Conservation (phyloP, 164 flowering plant genomes). For the Macadamia tetraphylla region DNA sequence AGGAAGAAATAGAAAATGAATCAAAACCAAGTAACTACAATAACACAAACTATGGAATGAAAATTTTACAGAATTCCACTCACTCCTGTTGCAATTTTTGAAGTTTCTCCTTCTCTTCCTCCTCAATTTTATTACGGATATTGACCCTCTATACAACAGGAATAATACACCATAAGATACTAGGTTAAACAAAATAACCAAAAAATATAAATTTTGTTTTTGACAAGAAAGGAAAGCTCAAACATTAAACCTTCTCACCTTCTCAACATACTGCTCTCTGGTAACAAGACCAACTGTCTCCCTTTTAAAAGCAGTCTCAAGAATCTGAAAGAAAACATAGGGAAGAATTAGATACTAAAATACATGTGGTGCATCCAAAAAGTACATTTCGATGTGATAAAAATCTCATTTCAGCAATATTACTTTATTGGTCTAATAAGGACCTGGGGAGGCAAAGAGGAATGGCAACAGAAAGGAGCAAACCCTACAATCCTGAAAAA, state of each 20-base stretch:
- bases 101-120: conserved; percentile 97
- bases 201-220: too few relatives aligned
- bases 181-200: neutral
- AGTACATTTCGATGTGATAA: neutral
- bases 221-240: neutral
- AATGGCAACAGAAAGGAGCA: neutral
- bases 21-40: neutral
- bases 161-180: neutral
- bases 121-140: conserved; percentile 80
- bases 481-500: conserved; percentile 2
- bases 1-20: neutral
- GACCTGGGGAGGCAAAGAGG: too few relatives aligned
- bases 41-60: neutral
- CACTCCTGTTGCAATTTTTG: conserved; percentile 94
- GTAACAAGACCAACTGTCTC: conserved; percentile 98
- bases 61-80: conserved; percentile 20
- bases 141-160: conserved; percentile 65
- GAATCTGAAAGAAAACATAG: conserved; percentile 46
- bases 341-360: neutral
- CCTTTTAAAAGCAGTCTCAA: conserved; percentile 96
- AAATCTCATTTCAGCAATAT: too few relatives aligned
- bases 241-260: conserved; percentile 36
- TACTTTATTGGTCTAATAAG: neutral
- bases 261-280: conserved; percentile 96
- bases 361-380: neutral